A percentile compares a stretch with the other conserved stretches of the same genome.
Conservation (phyloP, 164 flowering plant genomes). For the Tinospora cordifolia region DNA sequence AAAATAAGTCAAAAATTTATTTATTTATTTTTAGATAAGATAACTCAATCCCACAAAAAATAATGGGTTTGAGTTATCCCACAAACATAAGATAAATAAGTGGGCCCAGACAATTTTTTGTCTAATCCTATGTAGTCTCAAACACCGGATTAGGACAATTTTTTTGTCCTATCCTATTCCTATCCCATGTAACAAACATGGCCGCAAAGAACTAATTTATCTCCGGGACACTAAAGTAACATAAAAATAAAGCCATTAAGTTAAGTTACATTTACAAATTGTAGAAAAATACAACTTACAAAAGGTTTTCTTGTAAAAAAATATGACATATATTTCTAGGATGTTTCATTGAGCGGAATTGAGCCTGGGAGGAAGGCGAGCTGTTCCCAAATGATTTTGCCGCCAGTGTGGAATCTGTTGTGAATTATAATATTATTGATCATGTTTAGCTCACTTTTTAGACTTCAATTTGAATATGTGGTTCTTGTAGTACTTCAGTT, state of each 20-base stretch:
- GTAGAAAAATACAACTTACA: not conserved
- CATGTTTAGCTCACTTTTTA: conserved; percentile 25
- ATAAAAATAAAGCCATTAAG: not conserved
- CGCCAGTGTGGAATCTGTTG: not conserved
- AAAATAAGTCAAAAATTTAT: no score
- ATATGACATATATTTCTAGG: no score
- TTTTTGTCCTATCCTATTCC: no score
- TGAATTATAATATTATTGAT: not conserved
- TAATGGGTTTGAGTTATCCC: no score
- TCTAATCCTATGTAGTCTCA: no score
- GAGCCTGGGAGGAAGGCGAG: not conserved
- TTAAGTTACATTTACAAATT: not conserved
- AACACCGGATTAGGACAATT: no score
- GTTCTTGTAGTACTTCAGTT: conserved; percentile 76
- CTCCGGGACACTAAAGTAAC: not conserved
- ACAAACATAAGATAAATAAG: no score
- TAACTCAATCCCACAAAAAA: no score
- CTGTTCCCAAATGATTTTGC: not conserved
- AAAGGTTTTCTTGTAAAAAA: not conserved
- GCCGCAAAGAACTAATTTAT: not conserved
- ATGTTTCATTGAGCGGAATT: not conserved
- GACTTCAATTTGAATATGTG: conserved; percentile 52
- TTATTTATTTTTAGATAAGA: no score
- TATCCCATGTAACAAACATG: no score
- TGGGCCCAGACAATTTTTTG: no score